A percentile compares a stretch with the other conserved stretches of the same genome.
Evolutionary conservation across 257 asterid species (phyloP).

Genomic region (Paulownia fortunei): DNA sequence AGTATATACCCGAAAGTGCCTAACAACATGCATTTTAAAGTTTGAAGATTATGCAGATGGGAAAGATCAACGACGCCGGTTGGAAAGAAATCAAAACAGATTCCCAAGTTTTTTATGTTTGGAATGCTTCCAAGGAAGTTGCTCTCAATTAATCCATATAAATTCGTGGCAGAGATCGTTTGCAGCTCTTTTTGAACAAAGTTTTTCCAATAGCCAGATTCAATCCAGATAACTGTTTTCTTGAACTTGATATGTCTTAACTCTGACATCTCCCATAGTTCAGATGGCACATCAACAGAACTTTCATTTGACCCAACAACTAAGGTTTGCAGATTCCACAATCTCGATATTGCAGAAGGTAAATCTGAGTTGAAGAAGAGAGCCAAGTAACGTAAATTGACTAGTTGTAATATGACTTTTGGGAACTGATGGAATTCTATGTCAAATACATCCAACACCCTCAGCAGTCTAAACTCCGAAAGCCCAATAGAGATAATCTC

Average conservation of each 20-base stretch:
- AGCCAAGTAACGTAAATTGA: slow-evolving; percentile 22
- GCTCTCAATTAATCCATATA: not conserved
- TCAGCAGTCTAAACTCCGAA: not conserved
- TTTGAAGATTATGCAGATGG: slow-evolving; percentile 20
- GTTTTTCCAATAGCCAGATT: too few species aligned
- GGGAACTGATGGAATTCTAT: not conserved
- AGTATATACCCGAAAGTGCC: not conserved
- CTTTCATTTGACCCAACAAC: not conserved
- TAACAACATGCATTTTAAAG: not conserved
- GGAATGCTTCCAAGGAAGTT: not conserved
- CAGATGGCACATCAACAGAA: not conserved
- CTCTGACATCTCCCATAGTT: slow-evolving; percentile 16
- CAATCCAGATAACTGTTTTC: too few species aligned
- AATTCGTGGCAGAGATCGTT: not conserved
- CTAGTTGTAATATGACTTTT: not conserved
- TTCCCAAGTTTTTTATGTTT: slow-evolving; percentile 10
- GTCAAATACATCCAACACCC: slow-evolving; percentile 1
- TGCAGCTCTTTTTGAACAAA: not conserved
- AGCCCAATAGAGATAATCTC: not conserved
- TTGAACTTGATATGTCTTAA: slow-evolving; percentile 2
- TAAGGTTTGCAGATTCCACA: slow-evolving; percentile 18
- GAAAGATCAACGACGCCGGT: not conserved
- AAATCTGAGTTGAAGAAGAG: not conserved
- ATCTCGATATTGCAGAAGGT: not conserved
- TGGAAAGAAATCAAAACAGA: not conserved